A percentile compares a stretch with the other conserved stretches of the same genome.
phyloP scores from a whole-genome alignment of 1,284 basidiomycete species.

The Sporisorium reilianum region DNA sequence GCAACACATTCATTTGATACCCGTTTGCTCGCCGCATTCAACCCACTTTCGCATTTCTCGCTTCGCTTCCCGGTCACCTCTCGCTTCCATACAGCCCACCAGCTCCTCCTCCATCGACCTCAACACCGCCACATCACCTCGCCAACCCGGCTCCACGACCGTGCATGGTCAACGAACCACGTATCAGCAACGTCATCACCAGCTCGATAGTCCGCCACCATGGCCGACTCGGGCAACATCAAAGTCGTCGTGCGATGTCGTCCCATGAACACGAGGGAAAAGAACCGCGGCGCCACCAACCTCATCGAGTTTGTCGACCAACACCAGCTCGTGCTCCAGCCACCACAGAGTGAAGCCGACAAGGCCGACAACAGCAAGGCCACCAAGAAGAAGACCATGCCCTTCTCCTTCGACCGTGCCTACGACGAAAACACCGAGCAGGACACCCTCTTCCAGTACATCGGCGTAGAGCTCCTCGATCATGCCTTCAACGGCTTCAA shows the following conservation, averaged over 20 bases:
- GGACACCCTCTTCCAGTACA: constrained; percentile 89
- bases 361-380: constrained; percentile 52
- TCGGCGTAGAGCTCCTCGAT: constrained; percentile 92
- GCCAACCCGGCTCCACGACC: background rate
- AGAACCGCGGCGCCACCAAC: constrained; percentile 59
- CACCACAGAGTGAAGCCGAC: constrained; percentile 57
- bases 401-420: constrained; percentile 63
- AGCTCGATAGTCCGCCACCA: constrained; percentile 20
- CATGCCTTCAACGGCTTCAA: constrained; percentile 97
- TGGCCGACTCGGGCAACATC: constrained; percentile 67
- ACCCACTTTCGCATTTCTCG: constrained; percentile 5
- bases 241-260: constrained; percentile 67
- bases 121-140: background rate
- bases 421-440: constrained; percentile 66
- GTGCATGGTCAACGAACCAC: constrained; percentile 2
- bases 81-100: background rate
- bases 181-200: background rate
- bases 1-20: constrained; percentile 7
- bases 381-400: constrained; percentile 65
- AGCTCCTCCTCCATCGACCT: background rate
- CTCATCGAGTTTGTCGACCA: constrained; percentile 59
- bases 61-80: background rate
- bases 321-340: constrained; percentile 58
- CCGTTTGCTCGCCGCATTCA: constrained; percentile 10
- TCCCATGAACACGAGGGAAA: constrained; percentile 62